Base-by-base conservation (phyloP, 192 early-diverging fungal species). In the Allomyces macrogynus region DNA sequence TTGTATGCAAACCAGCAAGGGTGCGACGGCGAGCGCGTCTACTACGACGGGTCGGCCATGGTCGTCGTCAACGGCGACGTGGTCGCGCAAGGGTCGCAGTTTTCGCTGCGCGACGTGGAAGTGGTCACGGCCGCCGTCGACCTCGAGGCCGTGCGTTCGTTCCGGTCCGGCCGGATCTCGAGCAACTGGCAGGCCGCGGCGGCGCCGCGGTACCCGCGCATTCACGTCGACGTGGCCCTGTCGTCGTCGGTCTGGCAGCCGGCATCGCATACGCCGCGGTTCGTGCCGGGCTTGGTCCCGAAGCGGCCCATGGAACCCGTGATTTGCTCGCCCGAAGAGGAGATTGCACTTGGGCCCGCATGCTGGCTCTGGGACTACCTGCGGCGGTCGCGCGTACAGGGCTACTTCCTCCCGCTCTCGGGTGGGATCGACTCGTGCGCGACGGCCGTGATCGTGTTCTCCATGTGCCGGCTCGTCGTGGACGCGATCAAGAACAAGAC, bases 331-430 rank as follows among this genome's bases (percentile, higher is more conserved):
- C 89, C 93, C 0, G 86, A 86, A 42, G 87, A 98, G 72, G 95
- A 98, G 68, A 95, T 98, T 67, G 76, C 86, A 73, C 68, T 89
- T 62, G 93, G 95, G 18, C 95, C 95, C 23, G 93, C 95, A 2
- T 97, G 96, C 79, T 99, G 96, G 96, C 80, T 99, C 23, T 99
- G 96, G 96, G 96, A 99, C 72, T 99, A 99, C 68, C 77, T 99
- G 43, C 81, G 96, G 10, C 77, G 96, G 24, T 93, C 94, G 25
- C 87, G 89, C 61, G 80, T 82, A 14, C 81, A 82, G 10, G 95
- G 95, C 1, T 97, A 84, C 77, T 99, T 99, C 68, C 74, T 99
- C 63, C 94, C 95, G 20, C 74, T 99, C 57, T 93, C 90, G 71
- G 95, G 95, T 62, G 95, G 95, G n/a, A 87, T 99, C 24, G 95